phyloP scores from a whole-genome alignment of 371 early-diverging fungal genomes.

The Lichtheimia corymbifera region DNA sequence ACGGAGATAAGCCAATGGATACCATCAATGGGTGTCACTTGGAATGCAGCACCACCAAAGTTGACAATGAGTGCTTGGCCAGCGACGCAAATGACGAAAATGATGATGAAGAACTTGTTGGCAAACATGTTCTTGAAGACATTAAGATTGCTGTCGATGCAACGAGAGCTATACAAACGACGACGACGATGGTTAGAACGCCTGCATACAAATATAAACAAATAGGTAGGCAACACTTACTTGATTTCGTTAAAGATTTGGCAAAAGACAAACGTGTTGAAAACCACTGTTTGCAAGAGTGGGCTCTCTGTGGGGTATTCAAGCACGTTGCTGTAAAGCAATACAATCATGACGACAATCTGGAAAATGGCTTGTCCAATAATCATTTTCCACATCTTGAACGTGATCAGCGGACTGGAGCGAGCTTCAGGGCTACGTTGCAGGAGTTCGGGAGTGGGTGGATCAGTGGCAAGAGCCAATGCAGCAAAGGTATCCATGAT shows the following conservation, averaged over 20 bases:
- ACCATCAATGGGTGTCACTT: slow-evolving; percentile 46
- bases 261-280: slow-evolving; percentile 74
- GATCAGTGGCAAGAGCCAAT: slow-evolving; percentile 72
- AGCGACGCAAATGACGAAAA: slow-evolving; percentile 54
- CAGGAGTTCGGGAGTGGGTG: slow-evolving; percentile 64
- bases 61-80: slow-evolving; percentile 61
- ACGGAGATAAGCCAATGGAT: slow-evolving; percentile 71
- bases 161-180: slow-evolving; percentile 49
- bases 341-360: slow-evolving; percentile 49
- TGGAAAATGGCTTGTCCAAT: slow-evolving; percentile 66
- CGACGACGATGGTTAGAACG: not conserved
- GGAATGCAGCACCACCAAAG: slow-evolving; percentile 63
- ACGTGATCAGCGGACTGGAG: slow-evolving; percentile 61
- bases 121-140: slow-evolving; percentile 52
- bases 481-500: slow-evolving; percentile 81
- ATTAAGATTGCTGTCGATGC: slow-evolving; percentile 62
- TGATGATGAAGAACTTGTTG: slow-evolving; percentile 59
- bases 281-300: slow-evolving; percentile 56
- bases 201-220: not conserved
- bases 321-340: slow-evolving; percentile 57
- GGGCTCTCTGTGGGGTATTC: slow-evolving; percentile 21
- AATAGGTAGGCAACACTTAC: slow-evolving; percentile 20
- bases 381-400: slow-evolving; percentile 75
- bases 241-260: slow-evolving; percentile 74
- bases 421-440: slow-evolving; percentile 62